phyloP scores from a whole-genome alignment of 2,329 filamentous ascomycete genomes.

The Phialocephala sp. region DNA sequence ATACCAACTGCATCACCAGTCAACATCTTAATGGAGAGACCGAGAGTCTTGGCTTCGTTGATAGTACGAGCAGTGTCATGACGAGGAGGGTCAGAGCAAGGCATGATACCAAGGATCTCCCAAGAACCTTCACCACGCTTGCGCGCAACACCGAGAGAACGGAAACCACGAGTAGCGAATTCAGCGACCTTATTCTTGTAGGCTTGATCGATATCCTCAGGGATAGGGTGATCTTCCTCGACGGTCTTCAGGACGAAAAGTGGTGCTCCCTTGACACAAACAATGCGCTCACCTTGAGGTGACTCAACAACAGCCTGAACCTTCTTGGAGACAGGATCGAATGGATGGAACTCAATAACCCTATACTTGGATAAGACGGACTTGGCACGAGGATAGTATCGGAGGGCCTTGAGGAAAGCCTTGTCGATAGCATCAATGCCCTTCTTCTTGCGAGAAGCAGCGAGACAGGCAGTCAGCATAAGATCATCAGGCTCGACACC shows the following conservation, averaged over 20 bases:
- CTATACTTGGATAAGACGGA: constrained; percentile 81
- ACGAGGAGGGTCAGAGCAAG: constrained; percentile 88
- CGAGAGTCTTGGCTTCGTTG: constrained; percentile 85
- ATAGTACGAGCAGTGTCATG: constrained; percentile 91
- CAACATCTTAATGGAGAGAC: constrained; percentile 94
- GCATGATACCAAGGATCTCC: constrained; percentile 96
- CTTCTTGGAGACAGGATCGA: constrained; percentile 94
- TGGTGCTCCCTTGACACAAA: constrained; percentile 90
- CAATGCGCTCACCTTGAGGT: constrained; percentile 81
- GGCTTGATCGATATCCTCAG: constrained; percentile 76
- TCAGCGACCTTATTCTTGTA: constrained; percentile 95
- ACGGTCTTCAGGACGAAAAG: constrained; percentile 87
- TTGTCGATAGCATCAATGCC: constrained; percentile 95
- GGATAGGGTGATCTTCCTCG: constrained; percentile 81
- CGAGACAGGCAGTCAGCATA: constrained; percentile 90
- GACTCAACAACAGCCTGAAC: constrained; percentile 84
- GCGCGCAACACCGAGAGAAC: constrained; percentile 90
- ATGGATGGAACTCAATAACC: constrained; percentile 83
- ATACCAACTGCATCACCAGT: constrained; percentile 95
- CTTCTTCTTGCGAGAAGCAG: constrained; percentile 93
- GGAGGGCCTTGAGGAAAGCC: constrained; percentile 87
- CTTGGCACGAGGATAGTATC: constrained; percentile 84
- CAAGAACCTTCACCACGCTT: constrained; percentile 82
- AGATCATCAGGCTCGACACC: constrained; percentile 87
- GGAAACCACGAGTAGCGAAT: constrained; percentile 91